Conservation (phyloP, 768 basidiomycete species). For the Ramaria sp. region DNA sequence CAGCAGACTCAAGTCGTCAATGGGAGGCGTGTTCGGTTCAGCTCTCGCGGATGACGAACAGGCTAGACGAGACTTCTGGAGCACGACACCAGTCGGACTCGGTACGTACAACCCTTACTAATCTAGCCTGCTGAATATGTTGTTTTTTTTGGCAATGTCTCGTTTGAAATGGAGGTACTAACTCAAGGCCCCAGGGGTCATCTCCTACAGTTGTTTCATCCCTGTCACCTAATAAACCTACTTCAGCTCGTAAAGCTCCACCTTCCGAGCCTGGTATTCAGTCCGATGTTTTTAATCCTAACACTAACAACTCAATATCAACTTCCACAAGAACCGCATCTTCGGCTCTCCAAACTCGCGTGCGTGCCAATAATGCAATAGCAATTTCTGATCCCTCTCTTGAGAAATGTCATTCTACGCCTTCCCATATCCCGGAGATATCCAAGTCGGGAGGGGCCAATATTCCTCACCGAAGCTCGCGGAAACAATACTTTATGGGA, state of each 20-base stretch:
- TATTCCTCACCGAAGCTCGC: too few species aligned
- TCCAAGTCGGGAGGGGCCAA: too few species aligned
- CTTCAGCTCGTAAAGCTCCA: background rate
- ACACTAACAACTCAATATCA: too few species aligned
- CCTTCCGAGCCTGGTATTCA: background rate
- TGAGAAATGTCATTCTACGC: too few species aligned
- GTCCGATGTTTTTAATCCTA: background rate
- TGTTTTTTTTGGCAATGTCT: background rate
- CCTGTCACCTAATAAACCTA: background rate
- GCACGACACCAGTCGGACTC: background rate
- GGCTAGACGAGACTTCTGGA: background rate
- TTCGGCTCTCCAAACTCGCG: too few species aligned
- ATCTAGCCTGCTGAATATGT: background rate
- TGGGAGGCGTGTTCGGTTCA: background rate
- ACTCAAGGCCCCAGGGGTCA: background rate
- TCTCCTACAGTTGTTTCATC: background rate
- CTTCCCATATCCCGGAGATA: too few species aligned
- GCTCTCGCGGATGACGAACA: background rate
- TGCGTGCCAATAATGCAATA: too few species aligned
- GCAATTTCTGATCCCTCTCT: too few species aligned
- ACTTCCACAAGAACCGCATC: too few species aligned
- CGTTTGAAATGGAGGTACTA: too few species aligned
- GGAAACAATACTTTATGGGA: too few species aligned
- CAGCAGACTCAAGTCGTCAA: background rate
- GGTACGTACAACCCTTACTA: background rate